Conservation (phyloP, 2,329 filamentous ascomycete species). For the Fusarium ramigenum region DNA sequence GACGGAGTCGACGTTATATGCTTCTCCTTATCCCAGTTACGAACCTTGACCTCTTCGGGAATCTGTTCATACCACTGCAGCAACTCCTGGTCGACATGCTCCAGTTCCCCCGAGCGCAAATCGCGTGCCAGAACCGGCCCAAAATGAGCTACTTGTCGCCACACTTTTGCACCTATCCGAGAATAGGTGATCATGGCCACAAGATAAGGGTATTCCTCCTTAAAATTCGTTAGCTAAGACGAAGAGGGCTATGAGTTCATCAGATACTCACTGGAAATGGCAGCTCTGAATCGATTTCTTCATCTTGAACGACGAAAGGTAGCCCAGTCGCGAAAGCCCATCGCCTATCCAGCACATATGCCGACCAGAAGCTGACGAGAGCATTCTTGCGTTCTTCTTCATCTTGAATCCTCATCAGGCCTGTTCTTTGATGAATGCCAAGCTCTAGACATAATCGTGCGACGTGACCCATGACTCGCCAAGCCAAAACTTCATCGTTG, state of each 20-base stretch:
- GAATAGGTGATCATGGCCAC: slow-evolving; percentile 88
- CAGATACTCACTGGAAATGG: slow-evolving; percentile 75
- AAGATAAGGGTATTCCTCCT: slow-evolving; percentile 73
- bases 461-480: slow-evolving; percentile 86
- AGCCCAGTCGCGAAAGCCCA: slow-evolving; percentile 93
- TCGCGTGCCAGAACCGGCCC: slow-evolving; percentile 69
- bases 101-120: slow-evolving; percentile 77
- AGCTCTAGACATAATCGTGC: slow-evolving; percentile 82
- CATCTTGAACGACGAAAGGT: slow-evolving; percentile 85
- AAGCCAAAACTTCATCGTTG: slow-evolving; percentile 86
- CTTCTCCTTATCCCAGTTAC: slow-evolving; percentile 65
- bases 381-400: slow-evolving; percentile 74
- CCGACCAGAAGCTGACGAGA: slow-evolving; percentile 83
- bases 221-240: slow-evolving; percentile 23
- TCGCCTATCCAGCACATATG: slow-evolving; percentile 84
- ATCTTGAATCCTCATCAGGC: slow-evolving; percentile 73
- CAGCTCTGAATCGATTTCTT: slow-evolving; percentile 82
- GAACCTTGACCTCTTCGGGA: slow-evolving; percentile 67
- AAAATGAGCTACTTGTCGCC: slow-evolving; percentile 79
- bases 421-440: slow-evolving; percentile 83
- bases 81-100: slow-evolving; percentile 83
- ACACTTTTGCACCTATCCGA: slow-evolving; percentile 84
- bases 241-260: not conserved
- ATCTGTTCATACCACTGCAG: slow-evolving; percentile 86
- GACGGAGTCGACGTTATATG: slow-evolving; percentile 64